Base-by-base conservation (phyloP, 805 yeast species). In the Kuraishia borneana region DNA sequence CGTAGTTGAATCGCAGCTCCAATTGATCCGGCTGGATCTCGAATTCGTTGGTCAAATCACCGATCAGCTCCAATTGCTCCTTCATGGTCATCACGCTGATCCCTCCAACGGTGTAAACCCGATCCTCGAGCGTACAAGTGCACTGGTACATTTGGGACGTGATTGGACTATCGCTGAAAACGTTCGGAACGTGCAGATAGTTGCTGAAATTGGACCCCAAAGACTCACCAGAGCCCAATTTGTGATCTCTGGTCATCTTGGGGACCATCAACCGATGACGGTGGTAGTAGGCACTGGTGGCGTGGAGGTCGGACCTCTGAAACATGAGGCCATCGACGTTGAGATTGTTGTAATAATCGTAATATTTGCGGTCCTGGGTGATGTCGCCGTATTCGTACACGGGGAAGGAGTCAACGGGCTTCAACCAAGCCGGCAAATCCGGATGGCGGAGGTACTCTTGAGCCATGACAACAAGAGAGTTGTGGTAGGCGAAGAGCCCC, bases 101-200 rank as follows among this genome's bases (percentile, higher is more conserved):
- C 0, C 80, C 80, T 18, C 79, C 79, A 18, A 61, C 40, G 1
- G 61, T 40, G 36, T 53, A 65, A 3, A 65, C 50, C n/a, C 51
- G 52, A 14, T 56, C 61, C 17, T 54, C 50, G 34, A 63, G 36
- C 8, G 57, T 60, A n/a, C 60, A 56, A 0, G 68, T 39, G 4
- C 67, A 49, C 39, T 72, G 74, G 41, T 66, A 65, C 0, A 58
- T 45, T 14, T 70, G 42, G 0, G 68, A 51, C 3, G 74, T 70
- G 1, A 65, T 34, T n/a, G 59, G 56, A 5, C 41, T 46, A 21
- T 52, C 58, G 2, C 70, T 61, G 33, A 69, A 51, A 0, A 63
- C 20, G 4, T 55, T 44, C 1, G 70, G 65, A 3, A 42, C 36
- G 30, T 50, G 49, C n/a, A 52, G 26, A 30, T 53, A 35, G 32